A percentile compares a stretch with the other conserved stretches of the same genome.
Conservation (phyloP, 2,329 filamentous ascomycete genomes). For the Epichloe gansuensis region DNA sequence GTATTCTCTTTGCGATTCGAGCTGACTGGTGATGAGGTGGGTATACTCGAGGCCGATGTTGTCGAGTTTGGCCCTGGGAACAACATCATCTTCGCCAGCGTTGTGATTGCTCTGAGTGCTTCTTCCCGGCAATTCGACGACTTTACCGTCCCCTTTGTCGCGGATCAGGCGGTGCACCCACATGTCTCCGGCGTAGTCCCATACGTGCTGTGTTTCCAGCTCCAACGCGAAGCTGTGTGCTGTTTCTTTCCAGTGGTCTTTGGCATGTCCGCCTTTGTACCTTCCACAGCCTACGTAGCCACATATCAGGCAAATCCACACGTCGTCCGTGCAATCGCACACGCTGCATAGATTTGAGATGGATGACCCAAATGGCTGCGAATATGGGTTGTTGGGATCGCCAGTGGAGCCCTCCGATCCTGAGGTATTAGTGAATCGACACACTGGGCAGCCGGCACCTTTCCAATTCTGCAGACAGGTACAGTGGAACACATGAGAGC, state of each 20-base stretch:
- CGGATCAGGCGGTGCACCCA: slow-evolving; percentile 95
- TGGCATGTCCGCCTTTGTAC: slow-evolving; percentile 88
- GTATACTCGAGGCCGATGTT: slow-evolving; percentile 90
- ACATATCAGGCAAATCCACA: slow-evolving; percentile 94
- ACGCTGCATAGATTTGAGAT: slow-evolving; percentile 63
- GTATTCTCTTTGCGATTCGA: slow-evolving; percentile 85
- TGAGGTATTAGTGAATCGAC: slow-evolving; percentile 60
- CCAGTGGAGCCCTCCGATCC: slow-evolving; percentile 19
- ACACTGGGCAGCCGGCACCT: slow-evolving; percentile 86
- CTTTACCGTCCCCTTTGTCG: slow-evolving; percentile 82
- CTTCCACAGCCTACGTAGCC: slow-evolving; percentile 86
- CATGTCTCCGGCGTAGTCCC: slow-evolving; percentile 92
- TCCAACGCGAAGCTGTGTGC: slow-evolving; percentile 88
- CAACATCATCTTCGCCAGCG: slow-evolving; percentile 52
- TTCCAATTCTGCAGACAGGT: slow-evolving; percentile 94
- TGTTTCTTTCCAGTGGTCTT: slow-evolving; percentile 83
- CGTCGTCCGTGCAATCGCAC: slow-evolving; percentile 67
- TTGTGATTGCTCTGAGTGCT: slow-evolving; percentile 19
- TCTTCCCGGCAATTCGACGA: slow-evolving; percentile 71
- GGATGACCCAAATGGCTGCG: slow-evolving; percentile 43
- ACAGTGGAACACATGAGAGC: slow-evolving; percentile 96
- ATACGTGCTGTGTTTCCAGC: slow-evolving; percentile 84
- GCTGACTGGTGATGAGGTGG: slow-evolving; percentile 79
- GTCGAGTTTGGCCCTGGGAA: slow-evolving; percentile 55
- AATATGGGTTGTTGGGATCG: slow-evolving; percentile 36